A percentile compares a stretch with the other conserved stretches of the same genome.
Conservation (phyloP, 805 yeast species). For the Yarrowia deformans region DNA sequence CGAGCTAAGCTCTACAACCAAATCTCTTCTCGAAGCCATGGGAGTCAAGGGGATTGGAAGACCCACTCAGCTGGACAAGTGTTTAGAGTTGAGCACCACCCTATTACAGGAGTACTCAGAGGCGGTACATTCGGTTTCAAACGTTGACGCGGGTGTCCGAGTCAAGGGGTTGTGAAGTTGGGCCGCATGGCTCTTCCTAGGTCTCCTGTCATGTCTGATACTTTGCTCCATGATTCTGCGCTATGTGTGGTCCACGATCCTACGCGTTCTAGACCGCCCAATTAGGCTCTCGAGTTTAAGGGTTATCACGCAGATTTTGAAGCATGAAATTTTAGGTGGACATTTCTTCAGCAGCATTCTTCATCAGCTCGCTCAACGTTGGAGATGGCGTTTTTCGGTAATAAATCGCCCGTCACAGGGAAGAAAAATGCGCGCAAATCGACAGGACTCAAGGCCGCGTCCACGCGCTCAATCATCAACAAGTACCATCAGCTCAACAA, state of each 20-base stretch:
- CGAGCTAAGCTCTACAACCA: conserved; percentile 3
- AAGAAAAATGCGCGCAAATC: conserved; percentile 30
- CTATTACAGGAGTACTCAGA: conserved; percentile 29
- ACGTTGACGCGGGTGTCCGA: neutral
- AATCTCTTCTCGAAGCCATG: conserved; percentile 15
- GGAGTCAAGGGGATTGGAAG: conserved; percentile 10
- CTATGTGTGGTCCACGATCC: too few species aligned
- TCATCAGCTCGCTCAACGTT: conserved; percentile 3
- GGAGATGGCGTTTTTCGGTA: conserved; percentile 31
- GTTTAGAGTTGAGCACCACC: conserved; percentile 11
- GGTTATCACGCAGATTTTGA: conserved; percentile 36
- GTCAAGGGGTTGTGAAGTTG: conserved; percentile 4
- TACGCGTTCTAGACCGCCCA: neutral
- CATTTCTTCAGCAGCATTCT: neutral
- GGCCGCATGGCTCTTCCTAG: neutral
- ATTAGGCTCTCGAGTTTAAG: conserved; percentile 29
- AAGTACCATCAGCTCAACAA: conserved; percentile 36
- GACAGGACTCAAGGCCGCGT: conserved; percentile 25
- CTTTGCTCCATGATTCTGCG: neutral
- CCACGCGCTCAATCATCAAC: conserved; percentile 28
- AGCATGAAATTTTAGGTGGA: conserved; percentile 12
- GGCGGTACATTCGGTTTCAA: conserved; percentile 6
- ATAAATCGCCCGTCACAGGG: conserved; percentile 35
- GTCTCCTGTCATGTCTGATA: neutral
- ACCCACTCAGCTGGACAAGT: conserved; percentile 28